Conservation (phyloP, 192 early-diverging fungal species). For the Fimicolochytrium jonesii region DNA sequence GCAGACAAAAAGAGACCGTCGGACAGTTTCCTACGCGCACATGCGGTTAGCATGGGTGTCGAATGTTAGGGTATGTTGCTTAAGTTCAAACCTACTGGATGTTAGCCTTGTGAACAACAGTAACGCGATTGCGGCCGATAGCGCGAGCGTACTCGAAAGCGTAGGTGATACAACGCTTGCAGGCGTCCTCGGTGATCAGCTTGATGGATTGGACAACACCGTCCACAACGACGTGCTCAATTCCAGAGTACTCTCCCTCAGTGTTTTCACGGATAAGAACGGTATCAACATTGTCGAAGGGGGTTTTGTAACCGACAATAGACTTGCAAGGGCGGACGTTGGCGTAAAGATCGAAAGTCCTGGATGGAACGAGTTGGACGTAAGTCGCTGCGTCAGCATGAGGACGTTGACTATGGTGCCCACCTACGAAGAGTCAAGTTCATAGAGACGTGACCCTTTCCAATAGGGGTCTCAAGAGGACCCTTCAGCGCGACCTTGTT, state of each 20-base stretch:
- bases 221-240: constrained; percentile 83
- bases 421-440: constrained; percentile 58
- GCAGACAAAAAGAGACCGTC: constrained; percentile 96
- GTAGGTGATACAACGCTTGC: constrained; percentile 85
- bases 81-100: constrained; percentile 47
- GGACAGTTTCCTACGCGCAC: constrained; percentile 79
- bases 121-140: constrained; percentile 88
- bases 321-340: constrained; percentile 97
- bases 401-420: too few relatives aligned
- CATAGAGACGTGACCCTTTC: constrained; percentile 98
- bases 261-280: constrained; percentile 99
- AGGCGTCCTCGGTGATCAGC: constrained; percentile 95
- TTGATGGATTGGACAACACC: constrained; percentile 99
- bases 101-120: constrained; percentile 96
- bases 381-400: too few relatives aligned
- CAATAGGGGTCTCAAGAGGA: constrained; percentile 95
- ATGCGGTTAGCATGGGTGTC: too few relatives aligned
- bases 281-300: constrained; percentile 93
- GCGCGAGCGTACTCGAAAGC: constrained; percentile 91
- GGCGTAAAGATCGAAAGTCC: constrained; percentile 97
- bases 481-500: constrained; percentile 98
- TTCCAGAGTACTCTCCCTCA: constrained; percentile 99
- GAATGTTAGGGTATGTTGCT: background rate
- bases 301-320: constrained; percentile 95
- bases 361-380: too few relatives aligned